Evolutionary conservation across 495 filamentous ascomycete genomes (phyloP), one percentile per base, ranked within the genome.

Genomic region (Hypoxylon fragiforme): DNA sequence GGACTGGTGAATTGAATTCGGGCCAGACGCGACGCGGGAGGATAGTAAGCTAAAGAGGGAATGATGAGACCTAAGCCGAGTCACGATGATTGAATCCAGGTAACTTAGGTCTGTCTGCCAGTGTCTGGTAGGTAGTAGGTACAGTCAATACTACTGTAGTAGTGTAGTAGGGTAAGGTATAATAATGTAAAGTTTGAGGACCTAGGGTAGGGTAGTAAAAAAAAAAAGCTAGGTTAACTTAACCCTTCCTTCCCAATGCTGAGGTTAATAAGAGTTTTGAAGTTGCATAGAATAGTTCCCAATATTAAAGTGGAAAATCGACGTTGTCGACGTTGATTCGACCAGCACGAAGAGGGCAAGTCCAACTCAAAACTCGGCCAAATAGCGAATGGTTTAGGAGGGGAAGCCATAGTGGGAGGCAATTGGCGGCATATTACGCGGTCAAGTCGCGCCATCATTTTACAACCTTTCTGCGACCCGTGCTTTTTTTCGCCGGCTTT

Each of bases 401-500:
- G 58, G 52, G 52, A 62, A 52, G 46, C 41, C 51, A 57, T 53
- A 37, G 51, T 15, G 52, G 42, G 37, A 57, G 34, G 44, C 37
- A 46, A 62, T 62, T 62, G 58, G 58, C 34, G 46, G 37, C 50
- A 57, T 57, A 57, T 35, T 55, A 62, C 58, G 58, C 58, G 58
- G 58, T 62, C 41, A 52, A 57, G 58, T 62, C 58, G 58, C 58
- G 58, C 58, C 47, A 55, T 38, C 16, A 3, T 49, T 37, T 31
- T 30, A 2, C n/a, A 24, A 20, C 44, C 30, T 44, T 50, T 15
- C 37, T 35, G 24, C 28, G 36, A 14, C 28, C 34, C 20, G n/a
- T n/a, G n/a, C n/a, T n/a, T n/a, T n/a, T n/a, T n/a, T n/a, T n/a
- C n/a, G n/a, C n/a, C n/a, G n/a, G n/a, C n/a, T n/a, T n/a, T n/a